Conservation (phyloP, 2,329 filamentous ascomycete genomes). For the Cercospora nicotianae region DNA sequence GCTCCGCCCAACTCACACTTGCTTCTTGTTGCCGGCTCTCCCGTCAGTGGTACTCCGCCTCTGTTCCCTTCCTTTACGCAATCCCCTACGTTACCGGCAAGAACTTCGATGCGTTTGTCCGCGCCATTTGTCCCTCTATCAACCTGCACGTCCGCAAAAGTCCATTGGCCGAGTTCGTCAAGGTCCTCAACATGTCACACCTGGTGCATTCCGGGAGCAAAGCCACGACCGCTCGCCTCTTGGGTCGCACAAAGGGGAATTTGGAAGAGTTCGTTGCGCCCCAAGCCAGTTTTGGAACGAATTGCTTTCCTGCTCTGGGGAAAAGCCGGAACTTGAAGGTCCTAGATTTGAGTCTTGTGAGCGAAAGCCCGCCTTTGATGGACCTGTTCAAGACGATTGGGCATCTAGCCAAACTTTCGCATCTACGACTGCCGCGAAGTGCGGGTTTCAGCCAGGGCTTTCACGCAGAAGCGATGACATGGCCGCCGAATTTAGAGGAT, state of each 20-base stretch:
- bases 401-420: conserved; percentile 47
- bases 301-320: conserved; percentile 57
- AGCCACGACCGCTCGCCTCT: conserved; percentile 57
- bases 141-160: conserved; percentile 51
- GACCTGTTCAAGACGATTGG: conserved; percentile 53
- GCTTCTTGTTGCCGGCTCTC: conserved; percentile 55
- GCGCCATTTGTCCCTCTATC: conserved; percentile 56
- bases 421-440: conserved; percentile 44
- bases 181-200: conserved; percentile 52
- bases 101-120: conserved; percentile 56
- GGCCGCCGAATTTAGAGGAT: conserved; percentile 47
- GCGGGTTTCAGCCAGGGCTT: conserved; percentile 34
- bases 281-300: conserved; percentile 57
- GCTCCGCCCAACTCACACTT: conserved; percentile 49
- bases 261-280: conserved; percentile 59
- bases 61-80: conserved; percentile 54
- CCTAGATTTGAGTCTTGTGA: conserved; percentile 56
- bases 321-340: conserved; percentile 54
- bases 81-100: conserved; percentile 53
- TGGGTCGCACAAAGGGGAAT: conserved; percentile 54
- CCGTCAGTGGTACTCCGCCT: conserved; percentile 58
- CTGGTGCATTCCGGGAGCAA: conserved; percentile 62
- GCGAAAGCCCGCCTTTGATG: conserved; percentile 51
- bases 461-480: conserved; percentile 32
- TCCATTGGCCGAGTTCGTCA: conserved; percentile 53